phyloP scores from a whole-genome alignment of 1,284 basidiomycete species.

The Puccinia horiana region DNA sequence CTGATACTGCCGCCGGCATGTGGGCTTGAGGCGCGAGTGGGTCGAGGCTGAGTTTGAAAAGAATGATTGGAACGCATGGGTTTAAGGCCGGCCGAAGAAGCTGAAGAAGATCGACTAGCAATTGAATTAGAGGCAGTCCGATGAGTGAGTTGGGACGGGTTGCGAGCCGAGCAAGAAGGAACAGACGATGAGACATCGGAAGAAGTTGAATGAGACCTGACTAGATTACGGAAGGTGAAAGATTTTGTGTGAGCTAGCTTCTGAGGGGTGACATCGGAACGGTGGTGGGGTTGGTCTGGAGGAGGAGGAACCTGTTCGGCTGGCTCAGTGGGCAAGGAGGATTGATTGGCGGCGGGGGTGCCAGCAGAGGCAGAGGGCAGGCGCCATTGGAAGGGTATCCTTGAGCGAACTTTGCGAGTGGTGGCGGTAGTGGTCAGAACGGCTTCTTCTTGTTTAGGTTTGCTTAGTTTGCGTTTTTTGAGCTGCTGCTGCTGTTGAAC shows the following conservation, averaged over 20 bases:
- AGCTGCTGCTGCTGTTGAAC: conserved; percentile 12
- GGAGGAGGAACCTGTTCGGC: background rate
- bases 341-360: background rate
- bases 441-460: background rate
- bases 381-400: conserved; percentile 24
- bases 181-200: background rate
- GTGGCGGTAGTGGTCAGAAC: background rate
- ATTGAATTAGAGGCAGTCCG: background rate
- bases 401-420: background rate
- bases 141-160: background rate
- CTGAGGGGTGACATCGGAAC: background rate
- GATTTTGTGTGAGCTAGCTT: background rate
- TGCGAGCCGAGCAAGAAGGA: background rate
- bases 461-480: conserved; percentile 13
- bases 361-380: background rate
- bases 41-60: background rate
- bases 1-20: background rate
- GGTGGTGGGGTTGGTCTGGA: background rate
- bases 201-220: conserved; percentile 12
- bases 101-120: conserved; percentile 3
- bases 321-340: background rate
- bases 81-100: background rate
- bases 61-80: background rate
- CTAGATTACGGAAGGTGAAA: background rate
- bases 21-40: background rate